Evolutionary conservation across 306 rosid genomes (phyloP).

Genomic region (Carpinus fangiana): DNA sequence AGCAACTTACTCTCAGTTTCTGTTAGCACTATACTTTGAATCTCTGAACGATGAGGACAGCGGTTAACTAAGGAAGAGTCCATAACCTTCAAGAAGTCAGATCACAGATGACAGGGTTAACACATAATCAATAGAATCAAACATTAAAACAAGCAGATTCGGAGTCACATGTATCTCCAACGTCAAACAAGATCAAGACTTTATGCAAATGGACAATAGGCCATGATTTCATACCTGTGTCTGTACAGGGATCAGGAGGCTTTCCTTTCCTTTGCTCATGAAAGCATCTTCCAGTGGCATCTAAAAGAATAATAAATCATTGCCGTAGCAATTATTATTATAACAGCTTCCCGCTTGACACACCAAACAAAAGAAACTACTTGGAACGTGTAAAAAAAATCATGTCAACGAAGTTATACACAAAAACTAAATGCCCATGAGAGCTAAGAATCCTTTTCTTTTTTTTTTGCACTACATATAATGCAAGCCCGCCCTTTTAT

Average conservation of each 20-base stretch:
- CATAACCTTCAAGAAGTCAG: conserved; percentile 45
- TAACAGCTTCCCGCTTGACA: not conserved
- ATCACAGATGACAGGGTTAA: conserved; percentile 17
- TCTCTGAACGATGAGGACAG: conserved; percentile 95
- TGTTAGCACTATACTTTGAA: conserved; percentile 75
- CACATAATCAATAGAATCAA: conserved; percentile 7
- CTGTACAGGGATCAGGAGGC: conserved; percentile 69
- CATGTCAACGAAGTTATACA: conserved; percentile 8
- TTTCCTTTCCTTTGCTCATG: conserved; percentile 67
- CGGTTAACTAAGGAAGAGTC: conserved; percentile 54
- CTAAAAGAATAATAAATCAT: conserved; percentile 37
- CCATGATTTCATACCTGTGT: conserved; percentile 52
- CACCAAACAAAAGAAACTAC: not conserved
- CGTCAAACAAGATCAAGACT: conserved; percentile 11
- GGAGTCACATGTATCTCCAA: not conserved
- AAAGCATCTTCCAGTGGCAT: conserved; percentile 55
- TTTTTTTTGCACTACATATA: not conserved
- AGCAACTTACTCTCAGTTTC: conserved; percentile 68
- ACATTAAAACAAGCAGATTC: not conserved
- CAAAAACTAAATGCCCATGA: not conserved
- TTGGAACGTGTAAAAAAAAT: not conserved
- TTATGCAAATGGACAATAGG: conserved; percentile 10
- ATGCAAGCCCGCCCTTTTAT: not conserved
- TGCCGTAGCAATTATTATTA: not conserved
- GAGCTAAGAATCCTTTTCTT: not conserved